These are phyloP conservation scores for Pseudogymnoascus destructans DNA, from an alignment of 2,329 filamentous ascomycete genomes.

Conservation along the genomic window DNA sequence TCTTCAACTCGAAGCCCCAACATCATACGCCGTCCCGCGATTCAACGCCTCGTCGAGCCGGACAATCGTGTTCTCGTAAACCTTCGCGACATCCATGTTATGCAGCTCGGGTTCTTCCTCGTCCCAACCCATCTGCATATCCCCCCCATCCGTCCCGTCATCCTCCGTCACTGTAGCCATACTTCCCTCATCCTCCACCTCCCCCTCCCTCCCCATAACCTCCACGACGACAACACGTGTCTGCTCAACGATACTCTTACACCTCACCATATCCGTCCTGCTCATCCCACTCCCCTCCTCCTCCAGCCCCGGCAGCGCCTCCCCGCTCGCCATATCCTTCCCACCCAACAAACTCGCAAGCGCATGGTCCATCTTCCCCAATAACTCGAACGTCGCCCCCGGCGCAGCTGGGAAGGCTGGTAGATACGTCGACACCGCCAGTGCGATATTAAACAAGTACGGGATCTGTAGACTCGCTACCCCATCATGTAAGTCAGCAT, in stretches of 20 bases:
- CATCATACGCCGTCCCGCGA: conserved; percentile 13
- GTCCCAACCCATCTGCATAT: conserved; percentile 24
- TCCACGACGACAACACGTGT: conserved; percentile 60
- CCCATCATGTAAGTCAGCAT: conserved; percentile 30
- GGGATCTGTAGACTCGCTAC: conserved; percentile 68
- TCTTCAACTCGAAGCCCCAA: neutral
- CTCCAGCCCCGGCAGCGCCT: conserved; percentile 58
- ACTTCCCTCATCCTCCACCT: conserved; percentile 28
- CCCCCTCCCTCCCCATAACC: conserved; percentile 43
- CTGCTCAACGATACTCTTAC: conserved; percentile 67
- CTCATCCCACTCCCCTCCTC: conserved; percentile 52
- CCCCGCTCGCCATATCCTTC: conserved; percentile 50
- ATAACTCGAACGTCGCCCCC: conserved; percentile 52
- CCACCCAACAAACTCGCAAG: conserved; percentile 65
- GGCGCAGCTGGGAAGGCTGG: conserved; percentile 57
- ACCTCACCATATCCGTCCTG: conserved; percentile 73
- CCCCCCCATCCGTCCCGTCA: conserved; percentile 23
- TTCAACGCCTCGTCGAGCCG: conserved; percentile 56
- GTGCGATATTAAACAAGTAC: conserved; percentile 66
- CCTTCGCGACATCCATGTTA: conserved; percentile 58
- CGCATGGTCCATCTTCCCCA: conserved; percentile 70
- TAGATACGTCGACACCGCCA: conserved; percentile 59
- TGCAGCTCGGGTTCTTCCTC: conserved; percentile 41
- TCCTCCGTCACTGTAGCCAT: conserved; percentile 14
- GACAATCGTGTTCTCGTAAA: conserved; percentile 71